These are phyloP conservation scores for Madurella fahalii DNA, from an alignment of 2,329 filamentous ascomycete species.

Conservation along the genomic window DNA sequence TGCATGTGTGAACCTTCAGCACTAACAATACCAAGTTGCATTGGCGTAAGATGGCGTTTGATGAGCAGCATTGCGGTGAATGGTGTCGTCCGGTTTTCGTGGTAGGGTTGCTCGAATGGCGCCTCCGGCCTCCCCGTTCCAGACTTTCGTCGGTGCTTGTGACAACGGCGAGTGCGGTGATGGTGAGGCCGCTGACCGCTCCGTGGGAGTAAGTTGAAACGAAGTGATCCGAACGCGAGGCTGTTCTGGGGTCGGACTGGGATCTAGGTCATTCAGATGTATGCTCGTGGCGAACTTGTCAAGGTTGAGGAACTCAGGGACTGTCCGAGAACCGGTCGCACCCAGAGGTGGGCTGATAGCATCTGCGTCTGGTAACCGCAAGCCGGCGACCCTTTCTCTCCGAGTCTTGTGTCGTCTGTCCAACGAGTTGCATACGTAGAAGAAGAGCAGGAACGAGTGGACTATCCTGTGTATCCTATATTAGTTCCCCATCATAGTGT, in stretches of 20 bases:
- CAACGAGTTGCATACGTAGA: slow-evolving; percentile 16
- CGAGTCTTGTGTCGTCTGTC: background rate
- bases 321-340: background rate
- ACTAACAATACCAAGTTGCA: background rate
- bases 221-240: background rate
- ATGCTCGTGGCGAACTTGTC: background rate
- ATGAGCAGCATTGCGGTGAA: background rate
- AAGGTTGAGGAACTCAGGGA: background rate
- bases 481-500: background rate
- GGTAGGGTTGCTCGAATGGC: background rate
- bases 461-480: slow-evolving; percentile 12
- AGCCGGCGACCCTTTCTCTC: background rate
- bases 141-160: background rate
- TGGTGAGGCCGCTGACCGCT: background rate
- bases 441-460: slow-evolving; percentile 21
- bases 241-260: background rate
- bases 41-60: background rate
- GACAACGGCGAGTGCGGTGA: background rate
- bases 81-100: background rate
- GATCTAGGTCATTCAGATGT: background rate
- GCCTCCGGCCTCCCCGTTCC: background rate
- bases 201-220: background rate
- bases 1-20: no score
- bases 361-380: background rate
- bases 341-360: background rate